phyloP scores from a whole-genome alignment of 2,329 filamentous ascomycete species.

The Fusarium torulosum region DNA sequence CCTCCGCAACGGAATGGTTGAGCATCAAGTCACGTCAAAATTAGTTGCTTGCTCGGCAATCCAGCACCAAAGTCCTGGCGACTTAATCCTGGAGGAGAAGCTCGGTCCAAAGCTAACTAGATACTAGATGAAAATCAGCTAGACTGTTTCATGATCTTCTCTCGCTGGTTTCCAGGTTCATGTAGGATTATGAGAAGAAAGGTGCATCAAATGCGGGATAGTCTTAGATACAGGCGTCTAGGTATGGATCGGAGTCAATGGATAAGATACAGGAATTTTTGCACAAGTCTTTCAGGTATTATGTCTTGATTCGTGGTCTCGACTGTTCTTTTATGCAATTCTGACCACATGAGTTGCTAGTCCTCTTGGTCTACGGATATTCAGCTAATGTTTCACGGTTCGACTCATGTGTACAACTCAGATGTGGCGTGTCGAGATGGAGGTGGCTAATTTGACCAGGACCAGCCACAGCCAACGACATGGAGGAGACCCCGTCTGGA shows the following conservation, averaged over 20 bases:
- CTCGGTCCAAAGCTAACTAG: neutral
- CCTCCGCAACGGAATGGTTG: slow-evolving; percentile 35
- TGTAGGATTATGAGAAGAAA: slow-evolving; percentile 20
- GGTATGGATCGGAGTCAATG: slow-evolving; percentile 19
- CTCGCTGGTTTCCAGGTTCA: slow-evolving; percentile 8
- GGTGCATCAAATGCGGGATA: slow-evolving; percentile 16
- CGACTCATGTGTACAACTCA: slow-evolving; percentile 22
- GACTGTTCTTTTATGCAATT: slow-evolving; percentile 1
- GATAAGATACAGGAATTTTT: slow-evolving; percentile 4
- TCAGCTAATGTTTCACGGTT: slow-evolving; percentile 35
- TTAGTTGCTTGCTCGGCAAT: slow-evolving; percentile 7
- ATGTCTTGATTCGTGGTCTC: neutral
- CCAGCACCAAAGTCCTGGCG: slow-evolving; percentile 3
- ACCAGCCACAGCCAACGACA: slow-evolving; percentile 38
- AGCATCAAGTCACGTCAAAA: slow-evolving; percentile 3
- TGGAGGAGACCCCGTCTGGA: slow-evolving; percentile 17
- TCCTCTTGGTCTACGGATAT: neutral
- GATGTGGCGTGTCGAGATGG: slow-evolving; percentile 30
- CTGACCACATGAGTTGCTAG: slow-evolving; percentile 14
- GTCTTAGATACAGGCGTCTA: slow-evolving; percentile 32
- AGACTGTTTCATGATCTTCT: slow-evolving; percentile 29
- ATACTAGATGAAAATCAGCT: slow-evolving; percentile 20
- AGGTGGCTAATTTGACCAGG: slow-evolving; percentile 29
- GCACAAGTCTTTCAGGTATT: neutral
- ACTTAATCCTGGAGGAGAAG: slow-evolving; percentile 16